A percentile compares a stretch with the other conserved stretches of the same genome.
Conservation (phyloP, 106 monocot genomes). For the Acanthochlamys bracteata region DNA sequence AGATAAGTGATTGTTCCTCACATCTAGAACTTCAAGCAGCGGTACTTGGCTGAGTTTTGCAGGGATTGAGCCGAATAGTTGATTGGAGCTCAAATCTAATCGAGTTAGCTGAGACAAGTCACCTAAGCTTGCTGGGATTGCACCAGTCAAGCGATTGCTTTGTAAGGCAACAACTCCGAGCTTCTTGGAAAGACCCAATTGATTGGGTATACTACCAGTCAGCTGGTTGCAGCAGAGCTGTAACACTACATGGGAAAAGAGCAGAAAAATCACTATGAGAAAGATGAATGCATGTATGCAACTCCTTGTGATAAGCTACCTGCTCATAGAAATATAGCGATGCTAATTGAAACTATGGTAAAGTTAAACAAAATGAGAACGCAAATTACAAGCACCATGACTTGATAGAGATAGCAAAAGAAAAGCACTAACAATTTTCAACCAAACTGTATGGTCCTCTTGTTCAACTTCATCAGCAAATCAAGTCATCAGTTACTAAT, state of each 20-base stretch:
- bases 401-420: no score
- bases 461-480: no score
- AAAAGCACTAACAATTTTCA: no score
- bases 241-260: constrained; percentile 35
- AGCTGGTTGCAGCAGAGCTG: constrained; percentile 88
- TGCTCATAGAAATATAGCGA: neutral
- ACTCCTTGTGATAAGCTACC: no score
- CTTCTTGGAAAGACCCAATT: constrained; percentile 50
- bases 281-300: neutral
- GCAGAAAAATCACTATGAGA: neutral
- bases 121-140: constrained; percentile 78
- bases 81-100: constrained; percentile 70
- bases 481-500: no score
- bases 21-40: constrained; percentile 40
- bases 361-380: no score
- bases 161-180: constrained; percentile 70
- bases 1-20: constrained; percentile 70
- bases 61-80: constrained; percentile 77
- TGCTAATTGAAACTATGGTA: no score
- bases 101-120: constrained; percentile 40
- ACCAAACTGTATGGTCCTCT: no score
- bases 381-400: no score
- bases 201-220: constrained; percentile 65
- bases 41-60: constrained; percentile 43
- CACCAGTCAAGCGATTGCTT: constrained; percentile 58